Evolutionary conservation across 352 stramenopile genomes (phyloP), one percentile per base, ranked within the genome.

Genomic region (Peronosclerospora sorghi): DNA sequence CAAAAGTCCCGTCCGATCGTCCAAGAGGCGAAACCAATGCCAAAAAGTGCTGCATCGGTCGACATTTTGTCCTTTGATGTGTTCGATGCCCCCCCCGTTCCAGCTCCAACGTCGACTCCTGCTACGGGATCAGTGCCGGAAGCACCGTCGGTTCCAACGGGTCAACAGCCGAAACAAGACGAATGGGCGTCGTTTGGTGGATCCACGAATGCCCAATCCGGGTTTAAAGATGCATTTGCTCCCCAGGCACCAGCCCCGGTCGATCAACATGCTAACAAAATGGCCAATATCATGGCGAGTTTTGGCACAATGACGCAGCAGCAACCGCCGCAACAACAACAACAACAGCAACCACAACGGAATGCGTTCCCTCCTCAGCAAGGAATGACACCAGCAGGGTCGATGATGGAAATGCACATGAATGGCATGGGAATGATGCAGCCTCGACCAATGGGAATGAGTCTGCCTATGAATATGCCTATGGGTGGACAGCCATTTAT

Each of bases 281-380:
- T 89, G 67, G 76, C 76, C 36, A 88, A 77, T 57, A 92, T 92
- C 57, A 92, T 92, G 79, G 76, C 79, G 9, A 92, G 68, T 54
- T 92, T 92, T 34, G 79, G 73, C 8, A 27, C 55, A 0, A 42
- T 56, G 0, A 44, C 56, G 8, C 48, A 58, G 21, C 54, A 48
- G 32, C 41, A 26, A 7, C 24, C 28, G 28, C 64, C 37, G 26
- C 53, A 32, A 48, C 56, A 57, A 27, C 52, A 60, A 37, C 54
- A 48, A 26, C 41, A 26, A 7, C 24, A 20, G 28, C 64, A 38
- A 29, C 53, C 32, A 48, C 56, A 57, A 27, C 52, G 56, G 35
- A 67, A 62, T 20, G 45, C 45, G 34, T 83, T 69, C 40, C 59
- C 49, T 43, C 48, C 38, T 56, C 67, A 72, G 21, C 68, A 78